Percentiles rank a stretch among this genome's conserved stretches.
Conservation (phyloP, 768 basidiomycete species). For the Pilatotrama ljubarskyi region DNA sequence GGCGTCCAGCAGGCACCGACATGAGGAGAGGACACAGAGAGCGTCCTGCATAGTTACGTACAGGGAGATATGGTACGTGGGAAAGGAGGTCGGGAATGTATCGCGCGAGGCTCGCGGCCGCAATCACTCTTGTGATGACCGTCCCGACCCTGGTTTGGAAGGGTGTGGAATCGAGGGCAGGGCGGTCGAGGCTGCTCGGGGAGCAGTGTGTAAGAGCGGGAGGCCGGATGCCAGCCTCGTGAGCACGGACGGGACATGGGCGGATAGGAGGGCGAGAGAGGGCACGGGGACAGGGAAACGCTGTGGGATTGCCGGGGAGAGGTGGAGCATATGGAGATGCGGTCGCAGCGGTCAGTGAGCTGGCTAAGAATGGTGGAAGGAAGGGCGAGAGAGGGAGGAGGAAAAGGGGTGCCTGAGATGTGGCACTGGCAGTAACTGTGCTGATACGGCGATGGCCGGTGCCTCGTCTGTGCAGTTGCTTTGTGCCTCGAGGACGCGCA, state of each 20-base stretch:
- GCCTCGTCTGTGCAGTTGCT: constrained; percentile 5
- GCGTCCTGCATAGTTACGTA: constrained; percentile 12
- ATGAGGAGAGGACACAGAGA: neutral
- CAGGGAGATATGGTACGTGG: constrained; percentile 1
- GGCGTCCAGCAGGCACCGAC: neutral
- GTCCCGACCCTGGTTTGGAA: neutral
- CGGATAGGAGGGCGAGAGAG: neutral
- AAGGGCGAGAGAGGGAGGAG: neutral
- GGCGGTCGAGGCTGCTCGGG: neutral
- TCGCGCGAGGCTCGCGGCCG: constrained; percentile 19
- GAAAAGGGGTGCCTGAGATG: constrained; percentile 16
- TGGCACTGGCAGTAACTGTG: constrained; percentile 8
- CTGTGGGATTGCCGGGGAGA: neutral
- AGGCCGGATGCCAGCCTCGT: neutral
- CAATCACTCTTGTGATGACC: constrained; percentile 7
- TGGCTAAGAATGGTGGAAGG: no score
- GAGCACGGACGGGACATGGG: neutral
- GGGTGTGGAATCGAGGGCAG: neutral
- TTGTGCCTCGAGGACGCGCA: neutral
- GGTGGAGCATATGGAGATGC: neutral
- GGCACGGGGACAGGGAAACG: neutral
- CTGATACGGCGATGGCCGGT: constrained; percentile 21
- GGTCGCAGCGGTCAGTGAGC: neutral
- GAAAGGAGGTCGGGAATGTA: constrained; percentile 8
- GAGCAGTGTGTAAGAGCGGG: neutral